Base-by-base conservation (phyloP, 345 rosid species). In the Salix dunnii region DNA sequence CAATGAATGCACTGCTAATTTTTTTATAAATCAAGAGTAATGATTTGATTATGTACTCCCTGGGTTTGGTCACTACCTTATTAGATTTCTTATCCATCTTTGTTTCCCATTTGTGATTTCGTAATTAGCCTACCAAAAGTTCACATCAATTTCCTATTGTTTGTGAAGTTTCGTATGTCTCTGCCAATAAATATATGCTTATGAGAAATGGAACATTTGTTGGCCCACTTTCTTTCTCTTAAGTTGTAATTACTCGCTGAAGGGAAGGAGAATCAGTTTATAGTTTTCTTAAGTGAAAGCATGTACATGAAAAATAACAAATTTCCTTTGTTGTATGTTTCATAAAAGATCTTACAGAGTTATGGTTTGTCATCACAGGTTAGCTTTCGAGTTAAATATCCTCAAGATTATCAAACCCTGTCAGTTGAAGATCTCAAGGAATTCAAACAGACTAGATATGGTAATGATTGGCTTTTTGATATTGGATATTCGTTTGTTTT, bases 391-490 rank as follows among this genome's bases (percentile, higher is more conserved):
- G 99, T 96, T 84, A 97, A 94, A 70, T 96, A 92, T 84, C 94
- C 97, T 35, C 87, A 87, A 81, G 98, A 94, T 83, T 82, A 93
- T 86, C 95, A 92, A 84, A 87, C 86, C 79, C 97, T 96, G 78
- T 90, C 98, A 73, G 85, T 80, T 60, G 97, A 96, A 84, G 99
- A 96, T 86, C 99, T 93, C 79, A 93, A 89, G 87, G 99, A 96
- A 73, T 94, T 96, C 81, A 94, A 93, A 86, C 97, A 94, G 75
- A 91, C 97, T 53, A 91, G 99, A 96, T 94, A 92, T 87, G 99
- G 97, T 96, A 93, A 87, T 71, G 68, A 78, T 71, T 33, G 11
- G 20, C 70, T 62, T 6, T 67, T 67, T 76, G 74, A 42, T 66
- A 46, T 63, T 49, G 53, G 40, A 18, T 74, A 49, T 68, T 74